phyloP scores from a whole-genome alignment of 768 basidiomycete genomes.

The Favolaschia claudopus region DNA sequence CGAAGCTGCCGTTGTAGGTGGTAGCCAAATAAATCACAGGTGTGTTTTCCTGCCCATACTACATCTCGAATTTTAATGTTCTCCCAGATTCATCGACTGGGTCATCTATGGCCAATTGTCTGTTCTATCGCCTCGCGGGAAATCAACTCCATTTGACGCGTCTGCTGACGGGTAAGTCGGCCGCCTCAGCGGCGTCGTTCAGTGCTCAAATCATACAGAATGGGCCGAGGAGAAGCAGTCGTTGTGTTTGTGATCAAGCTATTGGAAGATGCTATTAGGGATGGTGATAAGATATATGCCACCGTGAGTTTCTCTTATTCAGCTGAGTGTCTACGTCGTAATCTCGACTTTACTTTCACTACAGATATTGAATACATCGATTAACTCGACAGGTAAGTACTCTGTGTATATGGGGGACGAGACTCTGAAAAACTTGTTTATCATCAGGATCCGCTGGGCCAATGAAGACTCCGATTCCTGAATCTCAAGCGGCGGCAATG shows the following conservation, averaged over 20 bases:
- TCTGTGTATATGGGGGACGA: no score
- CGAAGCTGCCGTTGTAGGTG: conserved; percentile 55
- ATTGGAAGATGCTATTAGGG: conserved; percentile 36
- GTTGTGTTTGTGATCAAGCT: conserved; percentile 40
- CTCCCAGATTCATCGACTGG: conserved; percentile 45
- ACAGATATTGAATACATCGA: neutral
- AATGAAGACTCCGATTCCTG: conserved; percentile 45
- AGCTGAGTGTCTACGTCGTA: no score
- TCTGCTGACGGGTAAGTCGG: conserved; percentile 48
- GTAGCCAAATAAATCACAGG: conserved; percentile 52
- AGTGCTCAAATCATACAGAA: conserved; percentile 20
- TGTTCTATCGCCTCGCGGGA: conserved; percentile 48
- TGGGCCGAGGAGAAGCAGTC: conserved; percentile 38
- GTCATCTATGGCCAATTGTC: conserved; percentile 45
- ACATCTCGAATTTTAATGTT: neutral
- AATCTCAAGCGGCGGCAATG: conserved; percentile 47
- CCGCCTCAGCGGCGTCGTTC: neutral
- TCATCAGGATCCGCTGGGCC: conserved; percentile 46
- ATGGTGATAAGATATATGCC: conserved; percentile 40
- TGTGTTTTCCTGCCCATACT: conserved; percentile 20
- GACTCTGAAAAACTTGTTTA: no score
- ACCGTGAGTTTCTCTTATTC: conserved; percentile 20
- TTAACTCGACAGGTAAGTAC: no score
- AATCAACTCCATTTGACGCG: conserved; percentile 54
- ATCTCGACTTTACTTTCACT: neutral